Evolutionary conservation across 2,329 filamentous ascomycete species (phyloP).

Genomic region (Xylariaceae sp.): DNA sequence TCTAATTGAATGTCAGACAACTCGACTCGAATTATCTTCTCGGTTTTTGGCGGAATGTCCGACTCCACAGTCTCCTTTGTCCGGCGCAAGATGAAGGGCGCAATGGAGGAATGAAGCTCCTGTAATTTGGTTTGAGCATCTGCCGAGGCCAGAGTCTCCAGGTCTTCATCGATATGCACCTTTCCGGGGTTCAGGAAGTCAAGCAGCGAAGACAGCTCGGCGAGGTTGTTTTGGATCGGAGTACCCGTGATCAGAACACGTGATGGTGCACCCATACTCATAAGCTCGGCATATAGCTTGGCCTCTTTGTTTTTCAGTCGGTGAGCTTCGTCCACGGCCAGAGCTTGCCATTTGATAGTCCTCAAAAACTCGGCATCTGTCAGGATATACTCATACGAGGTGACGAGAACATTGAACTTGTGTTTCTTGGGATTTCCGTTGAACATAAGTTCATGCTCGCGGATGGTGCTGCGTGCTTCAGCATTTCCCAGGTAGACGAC

Average conservation of each 20-base stretch:
- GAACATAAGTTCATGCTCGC: slow-evolving; percentile 82
- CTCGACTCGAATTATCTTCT: slow-evolving; percentile 98
- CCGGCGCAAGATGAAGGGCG: slow-evolving; percentile 89
- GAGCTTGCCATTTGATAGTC: slow-evolving; percentile 94
- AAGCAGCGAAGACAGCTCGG: slow-evolving; percentile 85
- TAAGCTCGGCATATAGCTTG: slow-evolving; percentile 80
- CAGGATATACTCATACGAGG: slow-evolving; percentile 95
- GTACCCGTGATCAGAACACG: slow-evolving; percentile 94
- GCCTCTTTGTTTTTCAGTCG: slow-evolving; percentile 95
- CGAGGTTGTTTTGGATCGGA: slow-evolving; percentile 93
- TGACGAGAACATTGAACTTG: slow-evolving; percentile 97
- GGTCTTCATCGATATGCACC: slow-evolving; percentile 84
- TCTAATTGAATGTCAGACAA: slow-evolving; percentile 94
- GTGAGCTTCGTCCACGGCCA: slow-evolving; percentile 95
- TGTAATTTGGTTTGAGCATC: slow-evolving; percentile 84
- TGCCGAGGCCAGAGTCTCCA: slow-evolving; percentile 72
- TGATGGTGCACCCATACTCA: slow-evolving; percentile 82
- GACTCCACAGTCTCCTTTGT: slow-evolving; percentile 98
- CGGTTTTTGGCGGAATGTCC: slow-evolving; percentile 91
- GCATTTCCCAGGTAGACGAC: slow-evolving; percentile 94
- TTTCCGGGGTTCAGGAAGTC: slow-evolving; percentile 97
- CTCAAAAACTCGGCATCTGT: slow-evolving; percentile 79
- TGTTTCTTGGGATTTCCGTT: slow-evolving; percentile 83
- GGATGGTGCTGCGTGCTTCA: slow-evolving; percentile 78
- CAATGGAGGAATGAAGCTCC: slow-evolving; percentile 79